Evolutionary conservation across 768 basidiomycete genomes (phyloP).

Genomic region (Podaxis mareebaensis): DNA sequence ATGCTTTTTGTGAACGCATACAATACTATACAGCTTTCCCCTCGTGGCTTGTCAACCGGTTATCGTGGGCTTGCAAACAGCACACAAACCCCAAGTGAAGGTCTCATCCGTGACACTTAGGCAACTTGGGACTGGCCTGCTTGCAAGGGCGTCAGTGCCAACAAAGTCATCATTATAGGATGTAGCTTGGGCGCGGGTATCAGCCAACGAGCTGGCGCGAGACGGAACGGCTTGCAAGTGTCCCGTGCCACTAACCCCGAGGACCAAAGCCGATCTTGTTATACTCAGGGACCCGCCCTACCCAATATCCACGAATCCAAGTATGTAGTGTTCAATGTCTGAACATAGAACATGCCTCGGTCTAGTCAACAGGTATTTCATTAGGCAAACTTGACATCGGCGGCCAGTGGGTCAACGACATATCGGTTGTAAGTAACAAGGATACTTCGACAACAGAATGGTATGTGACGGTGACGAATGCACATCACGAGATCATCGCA

Average conservation of each 20-base stretch:
- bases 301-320: no score
- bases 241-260: slow-evolving; percentile 48
- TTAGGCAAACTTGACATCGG: no score
- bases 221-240: slow-evolving; percentile 43
- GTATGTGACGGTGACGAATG: no score
- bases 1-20: slow-evolving; percentile 69
- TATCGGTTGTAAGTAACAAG: no score
- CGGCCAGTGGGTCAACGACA: no score
- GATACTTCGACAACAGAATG: no score
- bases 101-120: slow-evolving; percentile 70
- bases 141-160: slow-evolving; percentile 51
- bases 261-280: slow-evolving; percentile 43
- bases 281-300: no score
- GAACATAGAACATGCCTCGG: no score
- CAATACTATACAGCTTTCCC: slow-evolving; percentile 66
- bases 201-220: slow-evolving; percentile 43
- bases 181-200: slow-evolving; percentile 92
- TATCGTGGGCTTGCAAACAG: slow-evolving; percentile 94
- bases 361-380: no score
- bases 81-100: slow-evolving; percentile 76
- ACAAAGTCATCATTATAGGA: slow-evolving; percentile 74
- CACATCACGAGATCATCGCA: no score
- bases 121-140: slow-evolving; percentile 82
- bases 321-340: no score
- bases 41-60: slow-evolving; percentile 70